These are phyloP conservation scores for Trebouxia gelatinosa DNA, from an alignment of 163 green algal genomes.

Conservation along the genomic window DNA sequence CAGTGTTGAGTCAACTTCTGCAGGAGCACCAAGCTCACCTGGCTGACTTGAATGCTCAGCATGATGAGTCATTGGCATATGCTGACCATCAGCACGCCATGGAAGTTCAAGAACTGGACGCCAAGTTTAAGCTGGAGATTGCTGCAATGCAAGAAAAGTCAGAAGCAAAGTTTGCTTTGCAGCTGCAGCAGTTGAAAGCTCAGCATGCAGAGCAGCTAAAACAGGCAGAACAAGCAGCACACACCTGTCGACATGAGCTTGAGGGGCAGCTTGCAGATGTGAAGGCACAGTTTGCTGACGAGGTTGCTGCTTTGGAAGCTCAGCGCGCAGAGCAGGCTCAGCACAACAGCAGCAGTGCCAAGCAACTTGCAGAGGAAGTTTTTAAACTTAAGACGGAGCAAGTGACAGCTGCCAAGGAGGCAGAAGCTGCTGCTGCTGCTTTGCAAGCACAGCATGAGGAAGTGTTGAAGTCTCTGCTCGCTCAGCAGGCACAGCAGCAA, in stretches of 20 bases:
- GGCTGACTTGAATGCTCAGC: constrained; percentile 5
- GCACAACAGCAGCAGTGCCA: constrained; percentile 2
- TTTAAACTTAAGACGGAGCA: neutral
- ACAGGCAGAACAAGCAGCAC: too few relatives aligned
- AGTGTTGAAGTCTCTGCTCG: neutral
- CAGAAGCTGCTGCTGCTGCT: neutral
- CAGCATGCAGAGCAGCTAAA: constrained; percentile 15
- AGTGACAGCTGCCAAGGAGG: neutral
- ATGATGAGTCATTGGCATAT: constrained; percentile 4
- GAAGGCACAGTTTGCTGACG: too few relatives aligned
- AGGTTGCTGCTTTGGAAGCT: too few relatives aligned
- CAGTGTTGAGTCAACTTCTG: constrained; percentile 24
- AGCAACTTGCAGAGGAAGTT: neutral
- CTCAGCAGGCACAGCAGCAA: constrained; percentile 16
- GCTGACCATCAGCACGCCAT: neutral
- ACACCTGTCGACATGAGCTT: too few relatives aligned
- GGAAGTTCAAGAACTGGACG: neutral
- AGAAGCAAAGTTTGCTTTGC: neutral
- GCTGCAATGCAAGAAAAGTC: neutral
- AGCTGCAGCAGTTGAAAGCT: neutral
- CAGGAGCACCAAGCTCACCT: constrained; percentile 4
- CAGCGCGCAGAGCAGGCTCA: too few relatives aligned
- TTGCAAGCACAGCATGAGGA: constrained; percentile 7
- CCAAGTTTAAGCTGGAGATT: neutral
- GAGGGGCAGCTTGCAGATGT: neutral